Conservation (phyloP, 106 monocot species). For the Chionographis japonica region DNA sequence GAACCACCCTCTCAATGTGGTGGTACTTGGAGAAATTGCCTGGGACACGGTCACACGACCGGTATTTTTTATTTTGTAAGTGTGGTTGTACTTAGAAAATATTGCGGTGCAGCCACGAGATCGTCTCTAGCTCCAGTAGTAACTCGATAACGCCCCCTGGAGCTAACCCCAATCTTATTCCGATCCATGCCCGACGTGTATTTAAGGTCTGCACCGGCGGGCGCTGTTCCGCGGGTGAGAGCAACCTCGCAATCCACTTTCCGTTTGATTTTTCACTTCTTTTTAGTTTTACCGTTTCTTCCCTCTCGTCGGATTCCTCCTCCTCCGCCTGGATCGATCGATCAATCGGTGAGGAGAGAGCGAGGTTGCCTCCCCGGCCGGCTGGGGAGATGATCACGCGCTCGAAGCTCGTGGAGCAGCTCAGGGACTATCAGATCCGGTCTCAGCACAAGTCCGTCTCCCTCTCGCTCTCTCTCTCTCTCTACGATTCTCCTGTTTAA, state of each 20-base stretch:
- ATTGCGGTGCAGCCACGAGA: too few relatives aligned
- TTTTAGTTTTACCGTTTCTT: background rate
- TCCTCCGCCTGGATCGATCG: background rate
- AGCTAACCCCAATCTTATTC: too few relatives aligned
- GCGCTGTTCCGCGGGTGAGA: background rate
- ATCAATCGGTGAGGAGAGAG: background rate
- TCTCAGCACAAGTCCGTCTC: conserved; percentile 55
- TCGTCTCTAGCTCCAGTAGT: too few relatives aligned
- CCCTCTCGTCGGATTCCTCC: background rate
- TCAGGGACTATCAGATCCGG: conserved; percentile 79
- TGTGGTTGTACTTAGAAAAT: too few relatives aligned
- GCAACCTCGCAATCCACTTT: background rate
- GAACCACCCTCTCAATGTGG: too few relatives aligned
- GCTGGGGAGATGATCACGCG: conserved; percentile 61
- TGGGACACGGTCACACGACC: too few relatives aligned
- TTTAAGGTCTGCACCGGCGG: too few relatives aligned
- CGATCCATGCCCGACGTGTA: too few relatives aligned
- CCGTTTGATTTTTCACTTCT: background rate
- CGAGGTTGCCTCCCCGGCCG: background rate
- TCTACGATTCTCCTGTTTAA: background rate
- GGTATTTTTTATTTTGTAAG: too few relatives aligned
- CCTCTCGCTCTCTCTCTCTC: conserved; percentile 17
- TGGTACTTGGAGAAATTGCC: too few relatives aligned
- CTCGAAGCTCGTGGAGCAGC: conserved; percentile 73
- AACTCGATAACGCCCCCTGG: too few relatives aligned